Percentiles rank a stretch among this genome's conserved stretches.
Conservation (phyloP, 306 rosid genomes). For the Inga leiocalycina region DNA sequence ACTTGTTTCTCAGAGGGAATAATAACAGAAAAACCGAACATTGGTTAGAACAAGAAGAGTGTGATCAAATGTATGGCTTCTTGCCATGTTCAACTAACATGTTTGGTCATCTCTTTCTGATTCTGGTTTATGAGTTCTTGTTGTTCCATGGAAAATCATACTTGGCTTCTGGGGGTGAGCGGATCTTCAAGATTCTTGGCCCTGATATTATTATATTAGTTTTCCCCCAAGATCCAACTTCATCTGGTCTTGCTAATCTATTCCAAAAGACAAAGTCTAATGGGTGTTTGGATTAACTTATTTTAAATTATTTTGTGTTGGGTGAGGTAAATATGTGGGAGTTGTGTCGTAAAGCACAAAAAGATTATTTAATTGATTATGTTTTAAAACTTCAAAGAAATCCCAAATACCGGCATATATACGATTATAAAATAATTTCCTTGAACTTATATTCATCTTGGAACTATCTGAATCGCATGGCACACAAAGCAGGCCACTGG, state of each 20-base stretch:
- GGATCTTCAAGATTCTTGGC: slow-evolving; percentile 54
- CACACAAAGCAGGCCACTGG: background rate
- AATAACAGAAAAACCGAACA: background rate
- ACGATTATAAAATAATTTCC: background rate
- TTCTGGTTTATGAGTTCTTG: slow-evolving; percentile 50
- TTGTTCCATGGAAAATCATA: slow-evolving; percentile 52
- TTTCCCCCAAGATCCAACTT: background rate
- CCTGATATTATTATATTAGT: slow-evolving; percentile 28
- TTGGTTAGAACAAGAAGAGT: slow-evolving; percentile 1
- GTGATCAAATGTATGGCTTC: slow-evolving; percentile 54
- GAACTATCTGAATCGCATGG: background rate
- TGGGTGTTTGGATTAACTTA: too few species aligned
- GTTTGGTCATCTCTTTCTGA: slow-evolving; percentile 47
- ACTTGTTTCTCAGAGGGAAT: too few species aligned
- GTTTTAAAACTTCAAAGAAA: background rate
- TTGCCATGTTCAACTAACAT: slow-evolving; percentile 46
- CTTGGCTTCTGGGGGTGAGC: slow-evolving; percentile 42
- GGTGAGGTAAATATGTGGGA: too few species aligned
- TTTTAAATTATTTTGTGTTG: too few species aligned
- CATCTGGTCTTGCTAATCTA: background rate
- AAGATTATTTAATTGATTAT: background rate
- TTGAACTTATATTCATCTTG: background rate
- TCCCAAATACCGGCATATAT: background rate
- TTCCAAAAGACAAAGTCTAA: background rate
- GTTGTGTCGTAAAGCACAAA: too few species aligned